A percentile compares a stretch with the other conserved stretches of the same genome.
These are phyloP conservation scores for Citrus hindsii DNA, from an alignment of 345 rosid species.

Conservation along the genomic window DNA sequence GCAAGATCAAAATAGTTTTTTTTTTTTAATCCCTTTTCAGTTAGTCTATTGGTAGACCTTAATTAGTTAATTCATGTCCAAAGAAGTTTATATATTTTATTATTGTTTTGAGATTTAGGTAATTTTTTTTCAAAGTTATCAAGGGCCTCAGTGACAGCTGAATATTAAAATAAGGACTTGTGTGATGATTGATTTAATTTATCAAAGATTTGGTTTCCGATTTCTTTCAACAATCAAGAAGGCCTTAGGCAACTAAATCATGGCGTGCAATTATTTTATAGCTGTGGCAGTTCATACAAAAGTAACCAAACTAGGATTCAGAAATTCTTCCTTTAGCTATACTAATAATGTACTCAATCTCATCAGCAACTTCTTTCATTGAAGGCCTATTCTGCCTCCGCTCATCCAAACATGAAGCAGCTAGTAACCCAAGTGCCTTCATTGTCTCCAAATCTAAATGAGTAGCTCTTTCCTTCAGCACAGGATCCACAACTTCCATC, in stretches of 20 bases:
- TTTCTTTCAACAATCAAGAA: too few species aligned
- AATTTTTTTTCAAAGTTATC: neutral
- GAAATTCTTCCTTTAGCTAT: conserved; percentile 8
- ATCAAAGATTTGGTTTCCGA: too few species aligned
- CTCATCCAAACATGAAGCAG: conserved; percentile 51
- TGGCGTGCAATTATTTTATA: neutral
- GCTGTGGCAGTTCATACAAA: neutral
- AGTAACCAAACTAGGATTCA: neutral
- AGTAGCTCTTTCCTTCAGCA: conserved; percentile 28
- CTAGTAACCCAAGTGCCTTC: conserved; percentile 44
- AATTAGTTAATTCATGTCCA: neutral
- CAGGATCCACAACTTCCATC: conserved; percentile 36
- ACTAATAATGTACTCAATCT: conserved; percentile 48
- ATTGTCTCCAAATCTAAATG: conserved; percentile 41
- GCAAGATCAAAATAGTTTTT: conserved; percentile 11
- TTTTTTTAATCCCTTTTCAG: neutral
- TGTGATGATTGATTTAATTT: too few species aligned
- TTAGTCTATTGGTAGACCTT: neutral
- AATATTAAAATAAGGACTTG: too few species aligned
- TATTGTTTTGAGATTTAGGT: neutral
- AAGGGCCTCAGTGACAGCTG: too few species aligned
- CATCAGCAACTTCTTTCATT: conserved; percentile 56
- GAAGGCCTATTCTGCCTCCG: conserved; percentile 57
- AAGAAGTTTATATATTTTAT: neutral
- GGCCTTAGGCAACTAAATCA: neutral